A percentile compares a stretch with the other conserved stretches of the same genome.
Evolutionary conservation across 2,329 filamentous ascomycete species (phyloP).

Genomic region (Polytolypa hystricis): DNA sequence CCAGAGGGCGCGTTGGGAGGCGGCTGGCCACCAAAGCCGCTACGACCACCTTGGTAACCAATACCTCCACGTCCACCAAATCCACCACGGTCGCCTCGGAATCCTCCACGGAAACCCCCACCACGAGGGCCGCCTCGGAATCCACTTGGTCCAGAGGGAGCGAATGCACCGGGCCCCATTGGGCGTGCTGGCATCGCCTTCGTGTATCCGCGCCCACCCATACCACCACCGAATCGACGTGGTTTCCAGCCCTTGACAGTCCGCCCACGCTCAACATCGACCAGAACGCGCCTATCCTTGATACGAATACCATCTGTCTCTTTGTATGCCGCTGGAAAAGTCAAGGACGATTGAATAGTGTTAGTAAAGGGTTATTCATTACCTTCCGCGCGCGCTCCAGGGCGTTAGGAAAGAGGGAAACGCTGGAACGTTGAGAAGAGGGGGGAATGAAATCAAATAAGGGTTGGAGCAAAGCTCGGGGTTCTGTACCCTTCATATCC

Average conservation of each 20-base stretch:
- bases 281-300: constrained; percentile 80
- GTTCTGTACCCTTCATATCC: constrained; percentile 86
- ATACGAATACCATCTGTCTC: constrained; percentile 81
- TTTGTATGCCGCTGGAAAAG: constrained; percentile 75
- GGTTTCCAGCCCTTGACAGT: constrained; percentile 92
- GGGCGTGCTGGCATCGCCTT: constrained; percentile 65
- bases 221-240: constrained; percentile 77
- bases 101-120: constrained; percentile 43
- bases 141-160: constrained; percentile 45
- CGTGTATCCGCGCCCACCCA: constrained; percentile 87
- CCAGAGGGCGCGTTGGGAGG: constrained; percentile 43
- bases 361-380: constrained; percentile 24
- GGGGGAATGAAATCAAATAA: constrained; percentile 20
- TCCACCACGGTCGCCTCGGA: constrained; percentile 42
- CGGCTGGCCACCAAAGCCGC: constrained; percentile 37
- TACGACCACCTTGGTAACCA: constrained; percentile 48
- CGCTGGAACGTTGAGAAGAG: constrained; percentile 8
- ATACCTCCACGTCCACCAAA: constrained; percentile 41
- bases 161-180: constrained; percentile 49
- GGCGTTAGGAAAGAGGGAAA: constrained; percentile 9
- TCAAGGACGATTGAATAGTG: constrained; percentile 20
- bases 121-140: constrained; percentile 42
- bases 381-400: constrained; percentile 15
- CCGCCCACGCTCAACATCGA: constrained; percentile 91
- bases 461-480: constrained; percentile 32